Base-by-base conservation (phyloP, 179 eudicot genomes). In the Pouteria campechiana region DNA sequence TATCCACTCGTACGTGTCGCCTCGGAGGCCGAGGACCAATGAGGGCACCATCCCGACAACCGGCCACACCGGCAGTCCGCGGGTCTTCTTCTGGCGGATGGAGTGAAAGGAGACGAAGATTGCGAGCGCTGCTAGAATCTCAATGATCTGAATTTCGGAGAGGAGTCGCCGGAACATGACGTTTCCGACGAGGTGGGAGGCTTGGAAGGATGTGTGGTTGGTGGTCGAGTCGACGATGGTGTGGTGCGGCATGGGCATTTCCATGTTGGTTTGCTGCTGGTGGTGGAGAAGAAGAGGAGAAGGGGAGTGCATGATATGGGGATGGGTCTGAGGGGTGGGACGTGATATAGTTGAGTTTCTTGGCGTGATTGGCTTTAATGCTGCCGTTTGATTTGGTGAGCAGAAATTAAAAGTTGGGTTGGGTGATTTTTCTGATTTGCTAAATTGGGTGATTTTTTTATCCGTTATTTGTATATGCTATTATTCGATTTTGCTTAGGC, bases 11-110 rank as follows among this genome's bases (percentile, higher is more conserved):
- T 89, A 89, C 49, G 85, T 23, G 57, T 89, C 54, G 0, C 31
- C 41, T 5, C 46, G 64, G 10, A 89, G 48, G 9, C 83, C 97
- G 1, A 55, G 7, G 20, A 81, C 16, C 49, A 89, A 59, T 0
- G 97, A 89, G 1, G 97, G 97, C 25, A 89, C 45, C 97, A 89
- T 89, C 7, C 97, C 97, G 4, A 89, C 50, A 0, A 89, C 23
- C 1, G 97, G 97, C 95, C 95, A 89, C 30, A 53, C 75, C 0
- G 95, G 81, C 14, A 89, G 68, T 29, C 97, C 97, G 6, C 72
- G 75, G 5, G 29, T 36, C 33, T 62, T 73, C 30, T 36, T 61
- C 34, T 78, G 89, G 25, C 93, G 56, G 4, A 89, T 46, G 0
- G 89, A 61, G 50, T 73, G 73, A 29, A 89, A 78, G 4, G 54